Percentiles rank a stretch among this genome's conserved stretches.
Conservation (phyloP, 2,329 filamentous ascomycete species). For the Neonectria ditissima region DNA sequence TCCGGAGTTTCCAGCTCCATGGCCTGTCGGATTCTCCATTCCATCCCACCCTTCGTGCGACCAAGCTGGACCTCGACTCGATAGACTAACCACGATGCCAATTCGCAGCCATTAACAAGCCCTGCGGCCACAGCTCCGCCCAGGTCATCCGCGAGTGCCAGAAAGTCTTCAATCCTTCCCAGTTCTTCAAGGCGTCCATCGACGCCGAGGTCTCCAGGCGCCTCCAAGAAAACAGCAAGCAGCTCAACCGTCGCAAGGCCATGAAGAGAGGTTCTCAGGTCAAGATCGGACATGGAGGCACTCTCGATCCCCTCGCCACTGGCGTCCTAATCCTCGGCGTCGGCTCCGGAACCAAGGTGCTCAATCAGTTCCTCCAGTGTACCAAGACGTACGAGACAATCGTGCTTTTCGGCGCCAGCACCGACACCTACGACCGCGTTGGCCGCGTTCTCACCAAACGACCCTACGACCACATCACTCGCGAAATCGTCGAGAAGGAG, state of each 20-base stretch:
- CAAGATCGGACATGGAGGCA: slow-evolving; percentile 97
- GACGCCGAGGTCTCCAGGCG: slow-evolving; percentile 69
- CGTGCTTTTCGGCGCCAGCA: slow-evolving; percentile 90
- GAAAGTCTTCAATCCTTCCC: slow-evolving; percentile 82
- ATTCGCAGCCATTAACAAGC: slow-evolving; percentile 87
- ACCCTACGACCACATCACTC: slow-evolving; percentile 84
- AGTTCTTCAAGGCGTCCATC: slow-evolving; percentile 83
- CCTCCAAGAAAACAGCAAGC: slow-evolving; percentile 66
- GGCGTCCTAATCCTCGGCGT: slow-evolving; percentile 92
- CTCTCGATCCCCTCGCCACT: slow-evolving; percentile 92
- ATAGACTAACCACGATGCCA: slow-evolving; percentile 15
- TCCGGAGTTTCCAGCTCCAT: background rate
- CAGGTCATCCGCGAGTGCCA: slow-evolving; percentile 92
- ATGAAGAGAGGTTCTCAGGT: slow-evolving; percentile 75
- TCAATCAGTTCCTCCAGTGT: slow-evolving; percentile 84
- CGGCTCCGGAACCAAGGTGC: slow-evolving; percentile 86
- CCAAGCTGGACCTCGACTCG: slow-evolving; percentile 2
- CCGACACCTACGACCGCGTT: slow-evolving; percentile 89
- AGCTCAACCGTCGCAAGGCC: slow-evolving; percentile 68
- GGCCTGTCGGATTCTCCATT: background rate
- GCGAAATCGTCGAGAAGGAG: slow-evolving; percentile 80
- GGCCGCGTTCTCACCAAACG: slow-evolving; percentile 85
- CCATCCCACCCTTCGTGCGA: background rate
- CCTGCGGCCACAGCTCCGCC: slow-evolving; percentile 85
- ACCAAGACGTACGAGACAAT: slow-evolving; percentile 94